These are phyloP conservation scores for Pisolithus tinctorius DNA, from an alignment of 768 basidiomycete genomes.

Conservation along the genomic window DNA sequence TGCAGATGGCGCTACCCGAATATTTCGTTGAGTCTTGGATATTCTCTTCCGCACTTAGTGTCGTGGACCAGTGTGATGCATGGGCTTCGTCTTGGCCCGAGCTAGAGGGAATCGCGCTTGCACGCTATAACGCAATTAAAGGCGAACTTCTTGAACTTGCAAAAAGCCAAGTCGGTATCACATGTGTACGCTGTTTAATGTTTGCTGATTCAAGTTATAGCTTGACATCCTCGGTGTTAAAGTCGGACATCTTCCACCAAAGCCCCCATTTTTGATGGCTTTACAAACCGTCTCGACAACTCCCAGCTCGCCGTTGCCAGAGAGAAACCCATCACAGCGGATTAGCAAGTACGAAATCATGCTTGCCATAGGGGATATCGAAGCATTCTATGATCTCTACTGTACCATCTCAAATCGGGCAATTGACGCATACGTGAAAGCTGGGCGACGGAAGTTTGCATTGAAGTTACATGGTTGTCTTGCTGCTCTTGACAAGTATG, in stretches of 20 bases:
- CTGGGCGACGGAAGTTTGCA: conserved; percentile 81
- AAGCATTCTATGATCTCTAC: conserved; percentile 76
- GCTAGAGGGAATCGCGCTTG: conserved; percentile 40
- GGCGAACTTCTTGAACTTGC: conserved; percentile 92
- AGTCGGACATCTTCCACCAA: conserved; percentile 61
- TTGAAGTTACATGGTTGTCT: conserved; percentile 79
- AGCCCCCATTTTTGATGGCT: conserved; percentile 65
- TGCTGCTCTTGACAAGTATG: conserved; percentile 86
- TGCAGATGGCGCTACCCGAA: conserved; percentile 45
- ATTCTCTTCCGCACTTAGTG: conserved; percentile 82
- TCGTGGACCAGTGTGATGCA: conserved; percentile 69
- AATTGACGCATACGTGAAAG: conserved; percentile 77
- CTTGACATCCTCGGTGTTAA: conserved; percentile 80
- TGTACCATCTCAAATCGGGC: conserved; percentile 68
- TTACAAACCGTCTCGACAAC: conserved; percentile 12
- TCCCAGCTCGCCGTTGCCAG: conserved; percentile 12
- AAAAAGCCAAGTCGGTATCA: conserved; percentile 63
- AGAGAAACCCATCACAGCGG: conserved; percentile 16
- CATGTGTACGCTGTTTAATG: neutral
- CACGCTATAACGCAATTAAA: conserved; percentile 64
- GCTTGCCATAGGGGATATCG: conserved; percentile 45
- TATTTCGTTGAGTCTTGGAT: conserved; percentile 92
- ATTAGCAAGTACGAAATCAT: conserved; percentile 62
- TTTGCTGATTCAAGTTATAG: conserved; percentile 33
- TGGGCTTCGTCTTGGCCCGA: conserved; percentile 50